Base-by-base conservation (phyloP, 805 yeast genomes). In the Metschnikowia kofuensis region DNA sequence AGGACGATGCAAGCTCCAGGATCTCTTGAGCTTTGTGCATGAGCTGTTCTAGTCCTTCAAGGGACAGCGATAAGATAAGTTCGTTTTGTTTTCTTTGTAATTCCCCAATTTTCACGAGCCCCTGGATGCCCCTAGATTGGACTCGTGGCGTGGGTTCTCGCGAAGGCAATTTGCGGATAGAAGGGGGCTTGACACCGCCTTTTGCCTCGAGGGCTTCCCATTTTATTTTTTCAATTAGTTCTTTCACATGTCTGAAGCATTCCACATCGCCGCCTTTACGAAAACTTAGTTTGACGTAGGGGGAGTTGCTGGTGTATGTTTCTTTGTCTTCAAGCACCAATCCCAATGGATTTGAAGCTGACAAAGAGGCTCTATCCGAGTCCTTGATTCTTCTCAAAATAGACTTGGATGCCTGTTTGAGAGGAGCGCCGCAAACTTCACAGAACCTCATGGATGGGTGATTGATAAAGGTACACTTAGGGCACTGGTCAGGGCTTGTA, bases 11-110 rank as follows among this genome's bases (percentile, higher is more conserved):
- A 31, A 90, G 64, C 35, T 72, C 67, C 21, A 85, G 78, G 44
- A 91, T 76, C 50, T 89, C 91, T 54, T 80, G 80, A 2, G 91
- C 95, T 56, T 87, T 79, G n/a, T 80, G 75, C 84, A 88, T 84
- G 45, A 90, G 70, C 39, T 84, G 83, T 52, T 86, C 84, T 40
- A 91, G 68, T 64, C 89, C 97, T 38, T 82, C 84, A 36, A 91
- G 67, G 0, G 97, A 89, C 38, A 77, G 77, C 34, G 79, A 78
- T 48, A 91, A 68, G 0, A 90, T 74, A 14, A 74, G 62, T 42
- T 85, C 85, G 56, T 84, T 86, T 40, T 78, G 78, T 45, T 75
- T 70, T 10, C 85, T 70, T 52, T 78, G 77, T 38, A 72, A 67
- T 44, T 79, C 83, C 44, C 83, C 80, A 12, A 75, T 65, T 36